These are phyloP conservation scores for Gracilaria gracilis DNA, from an alignment of 23 red algal genomes.

Conservation along the genomic window DNA sequence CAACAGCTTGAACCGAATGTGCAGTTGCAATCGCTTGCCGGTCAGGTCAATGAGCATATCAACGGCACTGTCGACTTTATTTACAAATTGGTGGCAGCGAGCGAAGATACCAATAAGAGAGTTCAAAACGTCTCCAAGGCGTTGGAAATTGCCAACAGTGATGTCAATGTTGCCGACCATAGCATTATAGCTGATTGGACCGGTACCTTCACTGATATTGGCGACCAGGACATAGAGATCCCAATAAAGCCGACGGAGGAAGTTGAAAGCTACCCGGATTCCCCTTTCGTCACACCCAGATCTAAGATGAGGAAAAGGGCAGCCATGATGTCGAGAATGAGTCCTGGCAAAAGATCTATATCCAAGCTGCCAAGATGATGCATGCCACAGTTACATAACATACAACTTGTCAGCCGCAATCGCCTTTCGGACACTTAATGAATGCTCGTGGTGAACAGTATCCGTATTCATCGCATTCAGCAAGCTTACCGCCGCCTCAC, in stretches of 20 bases:
- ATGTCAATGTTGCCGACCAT: not conserved
- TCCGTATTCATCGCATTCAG: not conserved
- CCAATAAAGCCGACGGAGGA: slow-evolving; percentile 20
- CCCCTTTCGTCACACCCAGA: slow-evolving; percentile 46
- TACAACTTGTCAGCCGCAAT: not conserved
- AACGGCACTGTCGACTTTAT: slow-evolving; percentile 17
- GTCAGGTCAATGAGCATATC: not conserved
- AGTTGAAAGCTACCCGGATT: slow-evolving; percentile 18
- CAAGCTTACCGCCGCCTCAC: not conserved
- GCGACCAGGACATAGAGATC: not conserved
- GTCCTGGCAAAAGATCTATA: not conserved
- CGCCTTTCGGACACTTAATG: not conserved
- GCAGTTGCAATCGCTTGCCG: slow-evolving; percentile 15
- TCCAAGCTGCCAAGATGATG: slow-evolving; percentile 4
- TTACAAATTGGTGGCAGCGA: slow-evolving; percentile 1
- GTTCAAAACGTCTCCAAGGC: slow-evolving; percentile 31
- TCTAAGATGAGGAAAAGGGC: slow-evolving; percentile 53
- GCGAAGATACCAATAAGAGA: slow-evolving; percentile 22
- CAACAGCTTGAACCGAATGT: not conserved
- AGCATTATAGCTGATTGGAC: slow-evolving; percentile 50
- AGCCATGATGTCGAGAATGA: not conserved
- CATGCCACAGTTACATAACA: not conserved
- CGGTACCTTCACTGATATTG: slow-evolving; percentile 34
- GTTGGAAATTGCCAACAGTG: slow-evolving; percentile 8
- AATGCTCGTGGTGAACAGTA: not conserved